Conservation (phyloP, 1,284 basidiomycete genomes). For the Ceratobasidium theobromae region DNA sequence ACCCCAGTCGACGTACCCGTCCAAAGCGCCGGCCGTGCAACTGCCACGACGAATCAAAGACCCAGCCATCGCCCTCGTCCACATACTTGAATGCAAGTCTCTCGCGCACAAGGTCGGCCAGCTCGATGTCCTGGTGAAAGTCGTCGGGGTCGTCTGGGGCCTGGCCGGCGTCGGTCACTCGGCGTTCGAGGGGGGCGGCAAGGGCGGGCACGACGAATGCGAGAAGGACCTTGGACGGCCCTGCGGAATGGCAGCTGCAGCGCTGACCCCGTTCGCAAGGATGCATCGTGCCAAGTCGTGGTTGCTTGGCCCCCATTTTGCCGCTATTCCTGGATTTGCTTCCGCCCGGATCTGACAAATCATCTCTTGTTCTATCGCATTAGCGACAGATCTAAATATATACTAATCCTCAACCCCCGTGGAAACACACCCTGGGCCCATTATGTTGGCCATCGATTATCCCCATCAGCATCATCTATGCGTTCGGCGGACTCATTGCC, state of each 20-base stretch:
- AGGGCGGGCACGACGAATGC: neutral
- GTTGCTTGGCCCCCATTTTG: neutral
- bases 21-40: constrained; percentile 10
- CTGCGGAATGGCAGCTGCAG: neutral
- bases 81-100: constrained; percentile 9
- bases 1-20: constrained; percentile 3
- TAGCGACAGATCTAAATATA: neutral
- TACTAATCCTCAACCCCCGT: neutral
- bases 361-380: no score
- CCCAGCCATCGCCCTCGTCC: neutral
- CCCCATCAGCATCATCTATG: no score
- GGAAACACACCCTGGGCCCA: no score
- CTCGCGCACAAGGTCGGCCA: constrained; percentile 5
- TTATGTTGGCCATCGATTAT: no score
- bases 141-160: constrained; percentile 14
- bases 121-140: constrained; percentile 18
- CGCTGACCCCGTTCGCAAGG: neutral
- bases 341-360: neutral
- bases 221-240: neutral
- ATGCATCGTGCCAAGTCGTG: neutral
- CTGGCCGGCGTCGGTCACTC: constrained; percentile 27
- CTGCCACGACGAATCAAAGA: no score
- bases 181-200: neutral
- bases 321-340: neutral
- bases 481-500: no score